These are phyloP conservation scores for Gaertneriomyces sp. DNA, from an alignment of 192 early-diverging fungal genomes.

Conservation along the genomic window DNA sequence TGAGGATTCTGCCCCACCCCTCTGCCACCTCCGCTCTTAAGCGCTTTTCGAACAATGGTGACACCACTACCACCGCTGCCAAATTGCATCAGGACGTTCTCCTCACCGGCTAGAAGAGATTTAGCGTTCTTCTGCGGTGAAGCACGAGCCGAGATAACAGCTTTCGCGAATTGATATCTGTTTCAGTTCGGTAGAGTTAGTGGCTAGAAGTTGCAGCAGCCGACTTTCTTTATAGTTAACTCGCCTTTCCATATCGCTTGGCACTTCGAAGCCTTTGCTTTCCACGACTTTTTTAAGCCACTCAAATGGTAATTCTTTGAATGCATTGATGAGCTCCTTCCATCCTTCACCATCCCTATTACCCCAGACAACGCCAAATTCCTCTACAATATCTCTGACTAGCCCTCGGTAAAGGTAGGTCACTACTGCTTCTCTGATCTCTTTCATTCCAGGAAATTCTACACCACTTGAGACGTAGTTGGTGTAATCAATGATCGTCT, in stretches of 20 bases:
- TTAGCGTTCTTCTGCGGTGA: slow-evolving; percentile 9
- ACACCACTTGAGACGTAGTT: slow-evolving; percentile 35
- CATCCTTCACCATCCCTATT: slow-evolving; percentile 48
- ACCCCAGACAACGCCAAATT: slow-evolving; percentile 43
- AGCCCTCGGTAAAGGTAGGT: slow-evolving; percentile 47
- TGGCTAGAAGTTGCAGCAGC: too few species aligned
- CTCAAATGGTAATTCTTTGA: slow-evolving; percentile 58
- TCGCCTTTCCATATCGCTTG: slow-evolving; percentile 58
- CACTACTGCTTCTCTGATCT: slow-evolving; percentile 50
- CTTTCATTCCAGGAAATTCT: slow-evolving; percentile 26
- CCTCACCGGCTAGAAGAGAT: slow-evolving; percentile 46
- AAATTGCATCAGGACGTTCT: slow-evolving; percentile 59
- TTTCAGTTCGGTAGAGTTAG: neutral
- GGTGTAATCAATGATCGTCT: slow-evolving; percentile 49
- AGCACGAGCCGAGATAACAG: slow-evolving; percentile 43
- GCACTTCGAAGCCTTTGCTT: slow-evolving; percentile 49
- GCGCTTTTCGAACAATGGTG: slow-evolving; percentile 58
- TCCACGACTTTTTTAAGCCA: slow-evolving; percentile 62
- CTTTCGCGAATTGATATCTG: slow-evolving; percentile 57
- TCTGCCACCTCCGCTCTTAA: slow-evolving; percentile 9
- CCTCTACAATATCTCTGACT: slow-evolving; percentile 45
- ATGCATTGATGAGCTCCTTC: slow-evolving; percentile 45
- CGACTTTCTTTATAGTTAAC: neutral
- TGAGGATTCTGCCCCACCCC: neutral
- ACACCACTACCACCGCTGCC: slow-evolving; percentile 44